Evolutionary conservation across 192 early-diverging fungal genomes (phyloP).

Genomic region (Coemansia biformis): DNA sequence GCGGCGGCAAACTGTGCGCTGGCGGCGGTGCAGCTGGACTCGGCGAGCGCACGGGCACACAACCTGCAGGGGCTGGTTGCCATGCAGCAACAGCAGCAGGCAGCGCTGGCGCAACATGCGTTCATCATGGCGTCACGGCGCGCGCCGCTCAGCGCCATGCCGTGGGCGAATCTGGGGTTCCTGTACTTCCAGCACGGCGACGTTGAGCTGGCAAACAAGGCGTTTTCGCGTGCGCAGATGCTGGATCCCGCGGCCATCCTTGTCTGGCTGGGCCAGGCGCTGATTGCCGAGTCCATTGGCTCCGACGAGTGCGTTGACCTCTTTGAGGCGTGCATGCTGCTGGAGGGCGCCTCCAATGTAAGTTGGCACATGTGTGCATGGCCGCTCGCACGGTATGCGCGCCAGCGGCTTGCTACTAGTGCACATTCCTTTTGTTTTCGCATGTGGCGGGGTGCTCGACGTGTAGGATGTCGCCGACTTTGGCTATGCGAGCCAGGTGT

Average conservation of each 20-base stretch:
- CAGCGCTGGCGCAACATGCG: constrained; percentile 73
- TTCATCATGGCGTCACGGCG: constrained; percentile 74
- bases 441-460: too few relatives aligned
- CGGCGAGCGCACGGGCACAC: constrained; percentile 57
- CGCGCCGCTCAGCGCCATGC: constrained; percentile 56
- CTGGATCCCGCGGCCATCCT: constrained; percentile 70
- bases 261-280: constrained; percentile 80
- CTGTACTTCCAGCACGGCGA: constrained; percentile 66
- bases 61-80: constrained; percentile 68
- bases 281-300: constrained; percentile 60
- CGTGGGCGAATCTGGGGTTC: constrained; percentile 82
- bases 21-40: constrained; percentile 59
- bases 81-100: constrained; percentile 18
- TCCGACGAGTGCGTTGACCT: constrained; percentile 54
- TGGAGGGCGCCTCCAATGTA: constrained; percentile 52
- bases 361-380: too few relatives aligned
- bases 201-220: constrained; percentile 65
- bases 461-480: constrained; percentile 61
- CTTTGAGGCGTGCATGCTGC: constrained; percentile 74
- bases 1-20: constrained; percentile 31
- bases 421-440: too few relatives aligned
- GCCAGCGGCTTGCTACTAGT: too few relatives aligned
- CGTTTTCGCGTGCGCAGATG: constrained; percentile 65
- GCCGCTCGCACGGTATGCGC: too few relatives aligned
- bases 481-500: constrained; percentile 53